Base-by-base conservation (phyloP, 2,329 filamentous ascomycete genomes). In the Fusarium caatingaense region DNA sequence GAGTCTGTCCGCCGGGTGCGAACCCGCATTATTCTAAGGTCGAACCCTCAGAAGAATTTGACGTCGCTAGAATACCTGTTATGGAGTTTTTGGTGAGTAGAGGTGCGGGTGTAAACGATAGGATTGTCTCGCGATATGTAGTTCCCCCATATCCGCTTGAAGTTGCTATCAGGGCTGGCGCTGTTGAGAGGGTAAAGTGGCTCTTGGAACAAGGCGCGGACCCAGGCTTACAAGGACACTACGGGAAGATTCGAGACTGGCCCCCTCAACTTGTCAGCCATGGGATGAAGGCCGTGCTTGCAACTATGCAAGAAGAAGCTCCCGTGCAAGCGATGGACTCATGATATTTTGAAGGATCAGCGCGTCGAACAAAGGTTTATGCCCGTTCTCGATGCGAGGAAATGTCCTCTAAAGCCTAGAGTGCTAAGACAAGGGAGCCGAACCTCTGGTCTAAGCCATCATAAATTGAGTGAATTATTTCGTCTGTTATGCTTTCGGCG, bases 121-220 rank as follows among this genome's bases (percentile, higher is more conserved):
- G 41, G 34, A 2, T 58, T 0, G n/a, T 56, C 3, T 59, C 63
- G 6, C 66, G 48, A 10, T 45, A 71, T 16, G 27, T 71, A 54
- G 49, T 34, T 1, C 21, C 68, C 2, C 28, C 45, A 15, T 73
- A 73, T 13, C 55, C 71, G 8, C 60, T 73, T 12, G 62, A 72
- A 20, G 50, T 64, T 18, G 71, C 71, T 7, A 61, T 74, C 6
- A 70, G 60, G 54, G 68, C 62, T 6, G 71, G 68, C 12, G 68
- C 71, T 3, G 57, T 69, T 11, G 53, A 73, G 30, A 60, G 71
- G 27, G 63, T 64, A 0, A 68, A 56, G 20, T 73, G 71, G 71
- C n/a, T 73, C 10, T 20, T 73, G 25, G 44, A 16, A 13, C 63
- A 60, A 21, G 71, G 71, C 8, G 68, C 69, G 6, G 60, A 73